Base-by-base conservation (phyloP, 2,329 filamentous ascomycete species). In the Fusarium falciforme region DNA sequence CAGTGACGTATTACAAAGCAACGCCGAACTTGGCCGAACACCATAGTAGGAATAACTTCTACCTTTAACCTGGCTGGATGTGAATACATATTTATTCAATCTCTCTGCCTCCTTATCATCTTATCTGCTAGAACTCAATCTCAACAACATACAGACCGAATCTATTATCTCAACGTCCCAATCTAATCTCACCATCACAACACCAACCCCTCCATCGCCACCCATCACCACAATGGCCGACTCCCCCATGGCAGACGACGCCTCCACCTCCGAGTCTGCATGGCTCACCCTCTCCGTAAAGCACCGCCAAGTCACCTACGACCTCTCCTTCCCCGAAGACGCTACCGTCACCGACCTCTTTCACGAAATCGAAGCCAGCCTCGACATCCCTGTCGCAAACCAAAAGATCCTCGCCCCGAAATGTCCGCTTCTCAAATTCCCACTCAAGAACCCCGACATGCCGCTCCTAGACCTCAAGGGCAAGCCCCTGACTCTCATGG, bases 391-490 rank as follows among this genome's bases (percentile, higher is more conserved):
- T 0, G 69, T 83, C 38, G 80, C 85, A 11, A 91, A 93, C 81
- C 92, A 94, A 78, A 94, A 94, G 80, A 87, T 93, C 79, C 86
- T 94, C 73, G 87, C 90, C 16, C 87, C 91, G 47, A 93, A 92
- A 78, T 84, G 89, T 9, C 91, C 91, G 31, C 84, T 93, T 2
- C 86, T 93, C 29, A 92, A 91, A 73, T 84, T 87, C 0, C 91
- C 92, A 1, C 91, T 92, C 84, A 89, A 89, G 79, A 85, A 92
- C 72, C 86, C 90, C 1, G 76, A 83, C 3, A 82, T 90, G 54
- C 82, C 85, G 5, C 83, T 91, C 67, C 77, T 81, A 9, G 79
- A 86, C 6, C 82, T 93, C 3, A 80, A 83, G 20, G 82, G 85
- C 68, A 91, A 90, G 80, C 91, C 91, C 69, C 87, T 93, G 70